Evolutionary conservation across 768 basidiomycete species (phyloP), one percentile per base, ranked within the genome.

Genomic region (Lactarius quietus): DNA sequence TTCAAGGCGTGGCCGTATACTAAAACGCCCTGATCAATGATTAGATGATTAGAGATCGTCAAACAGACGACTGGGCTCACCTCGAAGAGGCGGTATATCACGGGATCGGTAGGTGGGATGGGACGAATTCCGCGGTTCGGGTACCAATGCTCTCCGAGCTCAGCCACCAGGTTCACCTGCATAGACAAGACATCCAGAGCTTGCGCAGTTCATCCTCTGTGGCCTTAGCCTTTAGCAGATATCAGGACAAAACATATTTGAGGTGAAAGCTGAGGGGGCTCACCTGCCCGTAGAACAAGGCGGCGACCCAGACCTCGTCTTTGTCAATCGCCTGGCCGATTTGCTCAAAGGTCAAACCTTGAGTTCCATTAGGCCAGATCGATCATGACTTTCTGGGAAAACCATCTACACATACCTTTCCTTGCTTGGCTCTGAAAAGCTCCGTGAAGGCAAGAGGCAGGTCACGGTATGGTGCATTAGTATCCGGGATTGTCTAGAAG

Each of bases 1-100:
- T 92, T 92, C 76, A 93, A 88, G 3, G 90, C 82, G 70, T 88
- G 83, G 0, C 90, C 90, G 65, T 93, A 93, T 0, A 93, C 90
- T 39, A 88, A 72, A 26, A 91, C 83, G 58, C 86, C 80, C 88
- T 90, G 38, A 2, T 35, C 6, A 41, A 52, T 14, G 6, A 29
- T 63, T 26, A 41, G 31, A 28, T 5, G 43, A 28, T 54, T 17
- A 39, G 17, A 33, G 20, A 20, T 31, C 1, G 36, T 43, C n/a
- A 45, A 43, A 43, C 9, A 1, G 12, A 62, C 45, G 1, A 61
- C 31, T 29, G 6, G n/a, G 63, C 76, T 45, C 67, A 87, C 88
- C 83, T 93, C 92, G 70, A 87, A 93, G 64, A 94, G 76, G 36
- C 92, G 85, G 74, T 93, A 93, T 68, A 93, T 79, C 26, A 92